Evolutionary conservation across 1,284 basidiomycete species (phyloP).

Genomic region (Boletus semigastroideus): DNA sequence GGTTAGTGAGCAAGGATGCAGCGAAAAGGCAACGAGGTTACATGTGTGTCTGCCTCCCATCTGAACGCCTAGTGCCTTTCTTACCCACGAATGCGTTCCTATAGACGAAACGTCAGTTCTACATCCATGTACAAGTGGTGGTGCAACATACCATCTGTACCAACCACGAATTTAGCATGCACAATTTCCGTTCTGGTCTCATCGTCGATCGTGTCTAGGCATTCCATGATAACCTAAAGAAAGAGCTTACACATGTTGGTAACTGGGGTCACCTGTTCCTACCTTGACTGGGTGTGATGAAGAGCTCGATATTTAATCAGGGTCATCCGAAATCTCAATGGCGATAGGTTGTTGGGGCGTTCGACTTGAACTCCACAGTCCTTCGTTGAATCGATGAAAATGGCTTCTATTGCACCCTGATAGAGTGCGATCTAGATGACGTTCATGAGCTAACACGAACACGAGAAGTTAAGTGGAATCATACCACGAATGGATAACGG

Average conservation of each 20-base stretch:
- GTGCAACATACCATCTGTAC: constrained; percentile 51
- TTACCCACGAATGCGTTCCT: constrained; percentile 84
- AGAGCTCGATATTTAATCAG: constrained; percentile 41
- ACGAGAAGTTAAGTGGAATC: not conserved
- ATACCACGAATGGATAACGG: too few species aligned
- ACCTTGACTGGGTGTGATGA: constrained; percentile 57
- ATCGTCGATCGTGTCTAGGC: constrained; percentile 32
- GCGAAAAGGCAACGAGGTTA: not conserved
- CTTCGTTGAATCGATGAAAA: constrained; percentile 66
- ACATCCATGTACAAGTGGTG: too few species aligned
- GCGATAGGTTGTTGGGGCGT: constrained; percentile 56
- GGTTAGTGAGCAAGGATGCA: not conserved
- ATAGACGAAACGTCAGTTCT: not conserved
- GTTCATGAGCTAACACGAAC: not conserved
- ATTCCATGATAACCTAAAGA: constrained; percentile 42
- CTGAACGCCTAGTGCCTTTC: constrained; percentile 1
- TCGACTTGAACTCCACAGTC: constrained; percentile 53
- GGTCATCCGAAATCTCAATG: constrained; percentile 50
- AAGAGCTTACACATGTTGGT: not conserved
- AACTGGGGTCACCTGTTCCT: constrained; percentile 6
- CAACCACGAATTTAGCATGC: constrained; percentile 60
- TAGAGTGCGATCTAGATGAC: constrained; percentile 51
- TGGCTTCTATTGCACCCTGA: constrained; percentile 70
- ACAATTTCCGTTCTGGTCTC: constrained; percentile 17
- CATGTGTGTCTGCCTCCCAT: constrained; percentile 10